These are phyloP conservation scores for Sanghuangporus sanghuang DNA, from an alignment of 1,284 basidiomycete genomes.

Conservation along the genomic window DNA sequence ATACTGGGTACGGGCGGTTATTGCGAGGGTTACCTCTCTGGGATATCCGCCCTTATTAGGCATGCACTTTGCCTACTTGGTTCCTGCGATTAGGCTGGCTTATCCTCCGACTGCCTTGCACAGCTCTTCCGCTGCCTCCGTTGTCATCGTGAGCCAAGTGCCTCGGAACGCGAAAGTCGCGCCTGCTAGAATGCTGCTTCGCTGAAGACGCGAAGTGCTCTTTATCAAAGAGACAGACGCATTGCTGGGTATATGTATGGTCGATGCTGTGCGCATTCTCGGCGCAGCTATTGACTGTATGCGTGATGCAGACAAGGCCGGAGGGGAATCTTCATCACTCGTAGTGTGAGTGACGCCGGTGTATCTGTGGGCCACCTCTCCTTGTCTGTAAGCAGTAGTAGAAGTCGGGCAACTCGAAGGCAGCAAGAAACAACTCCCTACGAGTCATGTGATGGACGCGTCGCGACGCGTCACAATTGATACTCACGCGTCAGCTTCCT, in stretches of 20 bases:
- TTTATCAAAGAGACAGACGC: background rate
- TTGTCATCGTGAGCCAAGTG: slow-evolving; percentile 5
- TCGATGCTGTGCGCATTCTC: background rate
- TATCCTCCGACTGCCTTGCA: slow-evolving; percentile 9
- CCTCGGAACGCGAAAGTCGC: slow-evolving; percentile 9
- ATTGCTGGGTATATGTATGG: no score
- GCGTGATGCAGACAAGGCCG: no score
- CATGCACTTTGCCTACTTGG: no score
- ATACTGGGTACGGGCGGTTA: background rate
- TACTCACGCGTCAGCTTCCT: background rate
- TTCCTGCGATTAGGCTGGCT: background rate
- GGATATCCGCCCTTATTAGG: no score
- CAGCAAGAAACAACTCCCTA: background rate
- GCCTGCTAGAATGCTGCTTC: slow-evolving; percentile 4
- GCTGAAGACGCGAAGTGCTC: background rate
- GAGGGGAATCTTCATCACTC: no score
- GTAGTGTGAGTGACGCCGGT: no score
- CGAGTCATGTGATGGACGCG: background rate
- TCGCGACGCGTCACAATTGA: background rate
- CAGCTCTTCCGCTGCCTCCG: background rate
- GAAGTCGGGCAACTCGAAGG: background rate
- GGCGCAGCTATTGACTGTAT: background rate
- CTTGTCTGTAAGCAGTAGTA: no score
- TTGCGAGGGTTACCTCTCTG: background rate
- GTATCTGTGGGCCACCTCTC: no score